Conservation (phyloP, 345 rosid species). For the Combretum micranthum region DNA sequence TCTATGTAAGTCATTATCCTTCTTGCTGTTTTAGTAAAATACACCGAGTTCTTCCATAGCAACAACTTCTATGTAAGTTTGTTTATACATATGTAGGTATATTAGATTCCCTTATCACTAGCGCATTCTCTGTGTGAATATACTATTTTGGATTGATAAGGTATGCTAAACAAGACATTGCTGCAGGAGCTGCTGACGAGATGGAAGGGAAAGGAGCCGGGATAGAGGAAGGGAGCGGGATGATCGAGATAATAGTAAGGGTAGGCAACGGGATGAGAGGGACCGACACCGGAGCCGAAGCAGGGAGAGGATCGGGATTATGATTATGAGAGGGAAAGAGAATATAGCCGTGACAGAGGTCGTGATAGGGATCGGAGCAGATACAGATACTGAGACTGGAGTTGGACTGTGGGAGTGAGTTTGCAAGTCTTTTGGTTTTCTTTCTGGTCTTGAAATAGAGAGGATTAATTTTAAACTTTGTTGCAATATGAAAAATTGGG, state of each 20-base stretch:
- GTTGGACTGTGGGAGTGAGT: not conserved
- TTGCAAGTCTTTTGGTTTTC: not conserved
- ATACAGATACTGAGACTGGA: slow-evolving; percentile 33
- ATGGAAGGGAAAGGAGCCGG: slow-evolving; percentile 75
- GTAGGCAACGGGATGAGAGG: slow-evolving; percentile 31
- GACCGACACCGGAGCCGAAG: slow-evolving; percentile 57
- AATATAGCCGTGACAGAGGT: slow-evolving; percentile 15
- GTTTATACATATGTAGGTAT: too few relatives aligned
- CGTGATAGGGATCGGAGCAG: slow-evolving; percentile 28
- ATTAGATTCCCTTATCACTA: too few relatives aligned
- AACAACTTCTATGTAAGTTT: too few relatives aligned
- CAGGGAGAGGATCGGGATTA: slow-evolving; percentile 45
- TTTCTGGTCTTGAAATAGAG: too few relatives aligned
- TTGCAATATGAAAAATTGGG: too few relatives aligned
- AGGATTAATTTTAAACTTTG: too few relatives aligned
- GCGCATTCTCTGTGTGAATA: too few relatives aligned
- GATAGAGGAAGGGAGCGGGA: slow-evolving; percentile 71
- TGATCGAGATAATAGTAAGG: slow-evolving; percentile 41
- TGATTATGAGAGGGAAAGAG: slow-evolving; percentile 17
- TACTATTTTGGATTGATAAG: too few relatives aligned
- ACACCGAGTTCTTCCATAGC: too few relatives aligned
- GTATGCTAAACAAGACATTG: too few relatives aligned
- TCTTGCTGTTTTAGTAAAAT: too few relatives aligned
- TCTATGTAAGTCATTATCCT: too few relatives aligned
- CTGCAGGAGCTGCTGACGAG: slow-evolving; percentile 55